Evolutionary conservation across 306 rosid species (phyloP).

Genomic region (Hippophae gyantsensis): DNA sequence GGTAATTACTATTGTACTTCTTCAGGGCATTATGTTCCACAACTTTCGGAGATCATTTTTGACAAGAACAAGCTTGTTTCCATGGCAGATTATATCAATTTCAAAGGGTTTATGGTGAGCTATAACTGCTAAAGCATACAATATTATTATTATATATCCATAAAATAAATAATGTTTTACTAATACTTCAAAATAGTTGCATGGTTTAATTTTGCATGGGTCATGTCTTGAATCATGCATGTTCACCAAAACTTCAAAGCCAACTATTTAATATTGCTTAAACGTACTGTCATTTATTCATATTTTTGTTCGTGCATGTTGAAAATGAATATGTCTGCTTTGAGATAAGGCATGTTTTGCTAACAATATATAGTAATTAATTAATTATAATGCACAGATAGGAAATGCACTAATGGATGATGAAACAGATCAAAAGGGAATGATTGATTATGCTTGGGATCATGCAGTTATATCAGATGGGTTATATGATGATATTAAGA

Average conservation of each 20-base stretch:
- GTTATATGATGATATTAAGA: slow-evolving; percentile 22
- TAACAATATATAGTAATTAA: neutral
- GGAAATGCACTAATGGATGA: slow-evolving; percentile 41
- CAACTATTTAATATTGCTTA: too few species aligned
- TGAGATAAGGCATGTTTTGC: too few species aligned
- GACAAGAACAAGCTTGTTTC: slow-evolving; percentile 25
- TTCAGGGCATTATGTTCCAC: slow-evolving; percentile 79
- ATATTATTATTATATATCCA: too few species aligned
- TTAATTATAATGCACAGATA: slow-evolving; percentile 16
- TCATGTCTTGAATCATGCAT: neutral
- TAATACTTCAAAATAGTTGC: too few species aligned
- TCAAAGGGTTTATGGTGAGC: slow-evolving; percentile 44
- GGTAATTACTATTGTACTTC: neutral
- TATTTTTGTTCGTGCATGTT: too few species aligned
- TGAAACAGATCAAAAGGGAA: slow-evolving; percentile 34
- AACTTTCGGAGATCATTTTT: slow-evolving; percentile 38
- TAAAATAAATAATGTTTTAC: too few species aligned
- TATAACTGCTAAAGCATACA: too few species aligned
- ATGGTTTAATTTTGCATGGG: too few species aligned
- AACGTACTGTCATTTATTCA: too few species aligned
- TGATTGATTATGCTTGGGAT: slow-evolving; percentile 46
- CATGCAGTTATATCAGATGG: slow-evolving; percentile 42
- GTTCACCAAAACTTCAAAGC: neutral
- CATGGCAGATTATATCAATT: slow-evolving; percentile 23
- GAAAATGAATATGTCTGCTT: too few species aligned